phyloP scores from a whole-genome alignment of 1,139 yeast genomes.

The Hanseniaspora sp. region DNA sequence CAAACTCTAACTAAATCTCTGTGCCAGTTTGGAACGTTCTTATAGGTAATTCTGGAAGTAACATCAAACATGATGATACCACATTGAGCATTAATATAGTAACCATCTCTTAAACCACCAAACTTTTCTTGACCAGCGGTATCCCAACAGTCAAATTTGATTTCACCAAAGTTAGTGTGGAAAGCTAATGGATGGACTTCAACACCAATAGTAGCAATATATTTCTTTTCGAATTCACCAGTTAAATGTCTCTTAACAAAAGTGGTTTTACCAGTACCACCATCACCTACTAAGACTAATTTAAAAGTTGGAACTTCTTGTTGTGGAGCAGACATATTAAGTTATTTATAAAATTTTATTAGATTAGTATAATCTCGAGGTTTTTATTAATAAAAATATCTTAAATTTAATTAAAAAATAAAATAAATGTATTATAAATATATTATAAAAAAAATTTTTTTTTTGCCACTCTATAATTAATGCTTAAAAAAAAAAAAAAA shows the following conservation, averaged over 20 bases:
- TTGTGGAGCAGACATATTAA: conserved; percentile 19
- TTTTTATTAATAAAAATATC: background rate
- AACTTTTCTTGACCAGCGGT: conserved; percentile 99
- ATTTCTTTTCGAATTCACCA: conserved; percentile 98
- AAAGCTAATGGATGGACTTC: conserved; percentile 98
- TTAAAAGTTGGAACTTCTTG: conserved; percentile 94
- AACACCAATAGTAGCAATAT: conserved; percentile 98
- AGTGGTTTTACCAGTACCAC: conserved; percentile 99
- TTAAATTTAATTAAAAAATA: no score
- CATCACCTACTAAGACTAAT: conserved; percentile 97
- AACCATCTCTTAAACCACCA: conserved; percentile 99
- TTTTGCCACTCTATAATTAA: no score
- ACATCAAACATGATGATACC: conserved; percentile 99
- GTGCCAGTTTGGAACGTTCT: conserved; percentile 99
- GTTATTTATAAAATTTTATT: background rate
- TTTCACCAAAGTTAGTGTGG: conserved; percentile 97
- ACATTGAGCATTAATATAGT: conserved; percentile 98
- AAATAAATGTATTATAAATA: no score
- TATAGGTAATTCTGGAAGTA: conserved; percentile 97
- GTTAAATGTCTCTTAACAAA: conserved; percentile 99
- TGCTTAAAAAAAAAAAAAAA: no score
- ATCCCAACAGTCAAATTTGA: conserved; percentile 99
- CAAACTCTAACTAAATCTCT: conserved; percentile 98
- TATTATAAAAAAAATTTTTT: no score
- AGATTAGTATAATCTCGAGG: background rate